These are phyloP conservation scores for Pseudogymnoascus sp. DNA, from an alignment of 2,329 filamentous ascomycete species.

Conservation along the genomic window DNA sequence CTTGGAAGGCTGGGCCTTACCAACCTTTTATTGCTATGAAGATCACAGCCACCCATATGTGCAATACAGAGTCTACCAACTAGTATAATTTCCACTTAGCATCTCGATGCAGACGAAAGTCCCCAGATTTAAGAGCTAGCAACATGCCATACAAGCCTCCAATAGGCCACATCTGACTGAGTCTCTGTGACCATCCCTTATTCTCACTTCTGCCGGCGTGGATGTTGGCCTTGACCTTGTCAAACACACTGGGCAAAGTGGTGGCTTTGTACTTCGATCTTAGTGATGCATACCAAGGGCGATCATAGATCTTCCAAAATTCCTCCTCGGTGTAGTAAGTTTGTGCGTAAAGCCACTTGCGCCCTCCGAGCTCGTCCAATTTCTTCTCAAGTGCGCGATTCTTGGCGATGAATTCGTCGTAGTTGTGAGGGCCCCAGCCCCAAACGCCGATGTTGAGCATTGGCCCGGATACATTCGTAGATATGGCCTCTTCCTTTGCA, in stretches of 20 bases:
- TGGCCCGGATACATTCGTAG: slow-evolving; percentile 5
- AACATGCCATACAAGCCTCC: neutral
- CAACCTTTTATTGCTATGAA: neutral
- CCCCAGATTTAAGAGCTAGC: neutral
- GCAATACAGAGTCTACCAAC: neutral
- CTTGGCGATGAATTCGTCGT: slow-evolving; percentile 40
- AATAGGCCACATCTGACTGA: neutral
- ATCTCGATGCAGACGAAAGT: neutral
- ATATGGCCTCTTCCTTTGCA: slow-evolving; percentile 19
- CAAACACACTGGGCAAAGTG: slow-evolving; percentile 60
- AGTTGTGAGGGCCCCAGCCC: slow-evolving; percentile 41
- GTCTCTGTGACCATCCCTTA: neutral
- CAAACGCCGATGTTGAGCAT: slow-evolving; percentile 59
- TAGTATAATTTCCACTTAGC: neutral
- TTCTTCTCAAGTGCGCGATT: slow-evolving; percentile 57
- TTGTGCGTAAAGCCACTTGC: slow-evolving; percentile 65
- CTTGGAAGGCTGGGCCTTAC: no score
- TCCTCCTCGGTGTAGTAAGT: slow-evolving; percentile 61
- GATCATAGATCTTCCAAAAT: slow-evolving; percentile 61
- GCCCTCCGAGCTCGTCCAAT: slow-evolving; percentile 52
- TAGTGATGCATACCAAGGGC: slow-evolving; percentile 52
- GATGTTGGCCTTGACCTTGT: slow-evolving; percentile 58
- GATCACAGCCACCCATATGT: neutral
- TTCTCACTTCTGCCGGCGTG: neutral
- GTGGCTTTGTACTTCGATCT: slow-evolving; percentile 55